phyloP scores from a whole-genome alignment of 176 grass and related monocot species.

The Hyparrhenia diplandra region DNA sequence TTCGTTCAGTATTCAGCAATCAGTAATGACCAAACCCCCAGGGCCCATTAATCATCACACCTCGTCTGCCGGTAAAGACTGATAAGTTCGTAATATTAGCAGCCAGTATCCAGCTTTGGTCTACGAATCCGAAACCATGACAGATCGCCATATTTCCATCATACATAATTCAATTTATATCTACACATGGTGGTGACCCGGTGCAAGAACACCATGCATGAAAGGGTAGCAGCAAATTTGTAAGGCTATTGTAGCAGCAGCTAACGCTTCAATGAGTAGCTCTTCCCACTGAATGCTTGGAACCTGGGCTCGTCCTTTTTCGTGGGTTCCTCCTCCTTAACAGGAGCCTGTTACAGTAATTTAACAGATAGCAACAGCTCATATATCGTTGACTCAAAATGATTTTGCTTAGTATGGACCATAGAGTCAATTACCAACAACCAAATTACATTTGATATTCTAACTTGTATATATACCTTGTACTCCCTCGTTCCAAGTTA shows the following conservation, averaged over 20 bases:
- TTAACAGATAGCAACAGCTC: no score
- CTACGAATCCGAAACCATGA: background rate
- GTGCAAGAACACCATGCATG: background rate
- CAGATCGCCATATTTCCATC: constrained; percentile 1
- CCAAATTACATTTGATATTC: background rate
- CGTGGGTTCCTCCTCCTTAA: constrained; percentile 37
- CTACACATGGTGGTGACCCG: constrained; percentile 10
- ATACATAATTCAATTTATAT: constrained; percentile 17
- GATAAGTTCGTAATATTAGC: background rate
- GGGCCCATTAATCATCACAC: background rate
- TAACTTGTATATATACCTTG: background rate
- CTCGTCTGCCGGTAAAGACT: background rate
- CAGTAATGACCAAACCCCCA: background rate
- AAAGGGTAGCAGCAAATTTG: no score
- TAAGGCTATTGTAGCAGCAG: background rate
- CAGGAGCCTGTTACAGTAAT: constrained; percentile 44
- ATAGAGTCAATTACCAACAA: background rate
- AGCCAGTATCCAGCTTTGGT: no score
- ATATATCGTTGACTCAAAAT: no score
- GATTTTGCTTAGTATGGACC: background rate
- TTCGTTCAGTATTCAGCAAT: background rate
- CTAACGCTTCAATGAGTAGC: constrained; percentile 72
- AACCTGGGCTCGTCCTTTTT: constrained; percentile 77
- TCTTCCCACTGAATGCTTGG: constrained; percentile 71
- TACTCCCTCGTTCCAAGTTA: background rate